Base-by-base conservation (phyloP, 768 basidiomycete genomes). In the Mycena floridula region DNA sequence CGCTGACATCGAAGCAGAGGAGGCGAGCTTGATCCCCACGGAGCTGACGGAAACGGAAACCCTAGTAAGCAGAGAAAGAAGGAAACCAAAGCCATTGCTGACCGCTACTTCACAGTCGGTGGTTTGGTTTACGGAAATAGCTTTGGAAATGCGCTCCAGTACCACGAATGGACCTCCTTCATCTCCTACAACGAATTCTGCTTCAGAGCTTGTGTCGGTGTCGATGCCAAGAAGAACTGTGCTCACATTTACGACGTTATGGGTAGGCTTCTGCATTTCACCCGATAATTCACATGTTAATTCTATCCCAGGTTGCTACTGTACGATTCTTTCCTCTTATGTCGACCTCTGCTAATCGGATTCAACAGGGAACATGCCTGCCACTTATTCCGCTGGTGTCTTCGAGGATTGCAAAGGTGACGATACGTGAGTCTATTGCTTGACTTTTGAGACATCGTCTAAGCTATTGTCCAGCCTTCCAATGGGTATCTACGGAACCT, bases 91-190 rank as follows among this genome's bases (percentile, higher is more conserved):
- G 28, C 28, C 28, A 16, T 32, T 32, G 16, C 28, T n/a, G 6
- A 24, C 23, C 37, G 25, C 39, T 39, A 25, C 36, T 15, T 32
- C 28, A 16, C 11, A 32, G 11, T n/a, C n/a, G n/a, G n/a, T n/a
- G n/a, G n/a, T n/a, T n/a, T n/a, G n/a, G n/a, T n/a, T n/a, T n/a
- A n/a, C 28, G 43, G 48, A 65, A 81, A 76, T 53, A 67, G 65
- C 7, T 85, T 81, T 56, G 73, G 77, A n/a, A 50, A 52, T 7
- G 57, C 47, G 18, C 56, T 57, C 27, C 66, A 90, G 59, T 74
- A 84, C 58, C 82, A 86, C 53, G 84, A 90, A 58, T 93, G 91
- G 90, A 89, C 85, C 38, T 79, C 74, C 62, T 90, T 90, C 67
- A 81, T 89, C 54, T 88, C 86, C 20, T 75, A 75, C 23, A 58